phyloP scores from a whole-genome alignment of 1,139 yeast species.

The Zygosaccharomyces sapae region DNA sequence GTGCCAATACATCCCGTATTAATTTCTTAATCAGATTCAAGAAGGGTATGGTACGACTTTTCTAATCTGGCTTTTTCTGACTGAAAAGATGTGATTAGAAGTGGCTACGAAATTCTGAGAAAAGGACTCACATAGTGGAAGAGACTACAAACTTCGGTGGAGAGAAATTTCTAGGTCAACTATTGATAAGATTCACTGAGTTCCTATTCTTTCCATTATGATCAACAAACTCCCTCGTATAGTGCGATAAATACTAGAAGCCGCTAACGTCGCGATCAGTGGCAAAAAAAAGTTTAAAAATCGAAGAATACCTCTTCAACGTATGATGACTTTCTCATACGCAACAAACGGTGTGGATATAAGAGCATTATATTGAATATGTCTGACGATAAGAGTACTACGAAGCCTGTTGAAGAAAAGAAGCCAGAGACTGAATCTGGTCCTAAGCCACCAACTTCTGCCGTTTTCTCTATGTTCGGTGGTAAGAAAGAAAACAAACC shows the following conservation, averaged over 20 bases:
- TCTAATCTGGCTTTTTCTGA: no score
- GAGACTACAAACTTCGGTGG: no score
- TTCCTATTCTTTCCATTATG: background rate
- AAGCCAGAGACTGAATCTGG: conserved; percentile 27
- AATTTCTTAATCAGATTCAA: background rate
- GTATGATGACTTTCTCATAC: background rate
- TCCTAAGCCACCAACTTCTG: conserved; percentile 58
- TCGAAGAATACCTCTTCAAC: background rate
- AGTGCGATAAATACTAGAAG: background rate
- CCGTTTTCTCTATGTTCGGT: conserved; percentile 88
- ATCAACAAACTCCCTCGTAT: background rate
- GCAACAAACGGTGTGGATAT: background rate
- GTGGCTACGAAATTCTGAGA: no score
- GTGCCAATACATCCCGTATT: no score
- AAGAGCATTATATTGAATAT: conserved; percentile 1
- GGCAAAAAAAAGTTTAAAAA: conserved; percentile 2
- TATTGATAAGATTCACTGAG: background rate
- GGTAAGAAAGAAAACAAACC: conserved; percentile 67
- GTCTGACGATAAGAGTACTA: conserved; percentile 28
- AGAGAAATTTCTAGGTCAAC: no score
- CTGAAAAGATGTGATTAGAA: no score
- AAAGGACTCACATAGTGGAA: no score
- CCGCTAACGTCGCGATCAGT: conserved; percentile 5
- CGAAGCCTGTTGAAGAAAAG: conserved; percentile 26
- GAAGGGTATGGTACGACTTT: no score